A percentile compares a stretch with the other conserved stretches of the same genome.
These are phyloP conservation scores for Suhomyces panamericanus DNA, from an alignment of 1,139 yeast genomes.

Conservation along the genomic window DNA sequence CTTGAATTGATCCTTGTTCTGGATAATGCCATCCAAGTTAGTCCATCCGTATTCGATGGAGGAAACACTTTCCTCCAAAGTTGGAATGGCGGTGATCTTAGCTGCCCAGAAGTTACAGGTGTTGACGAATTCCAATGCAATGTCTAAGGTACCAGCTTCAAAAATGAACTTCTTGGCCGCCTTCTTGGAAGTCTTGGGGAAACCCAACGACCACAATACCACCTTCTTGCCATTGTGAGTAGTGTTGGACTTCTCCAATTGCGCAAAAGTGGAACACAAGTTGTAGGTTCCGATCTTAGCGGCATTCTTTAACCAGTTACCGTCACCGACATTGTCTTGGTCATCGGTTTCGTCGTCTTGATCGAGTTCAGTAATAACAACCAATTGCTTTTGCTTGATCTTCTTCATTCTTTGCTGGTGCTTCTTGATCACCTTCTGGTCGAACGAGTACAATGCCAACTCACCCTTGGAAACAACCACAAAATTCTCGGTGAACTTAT, in stretches of 20 bases:
- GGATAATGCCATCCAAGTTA: conserved; percentile 40
- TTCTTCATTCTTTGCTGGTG: conserved; percentile 38
- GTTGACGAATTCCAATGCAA: conserved; percentile 70
- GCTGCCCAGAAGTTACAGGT: conserved; percentile 93
- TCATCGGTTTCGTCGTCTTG: conserved; percentile 20
- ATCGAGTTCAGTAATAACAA: conserved; percentile 17
- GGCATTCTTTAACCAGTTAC: conserved; percentile 64
- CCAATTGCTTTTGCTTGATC: conserved; percentile 25
- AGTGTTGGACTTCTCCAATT: conserved; percentile 30
- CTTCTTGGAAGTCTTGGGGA: conserved; percentile 39
- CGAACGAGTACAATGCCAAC: conserved; percentile 53
- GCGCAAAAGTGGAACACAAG: conserved; percentile 52
- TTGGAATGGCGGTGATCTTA: conserved; percentile 78
- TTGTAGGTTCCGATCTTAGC: conserved; percentile 50
- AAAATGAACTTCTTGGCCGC: conserved; percentile 43
- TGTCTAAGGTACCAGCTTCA: conserved; percentile 65
- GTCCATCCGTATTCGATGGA: conserved; percentile 87
- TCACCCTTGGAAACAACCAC: conserved; percentile 62
- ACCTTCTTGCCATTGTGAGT: conserved; percentile 16
- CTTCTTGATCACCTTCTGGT: conserved; percentile 45
- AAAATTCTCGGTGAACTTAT: conserved; percentile 49
- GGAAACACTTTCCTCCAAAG: conserved; percentile 58
- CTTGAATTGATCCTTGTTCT: conserved; percentile 34
- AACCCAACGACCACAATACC: conserved; percentile 37
- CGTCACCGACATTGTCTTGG: conserved; percentile 53